Percentiles rank a stretch among this genome's conserved stretches.
These are phyloP conservation scores for Hymenochaete sp. DNA, from an alignment of 1,284 basidiomycete species.

Conservation along the genomic window DNA sequence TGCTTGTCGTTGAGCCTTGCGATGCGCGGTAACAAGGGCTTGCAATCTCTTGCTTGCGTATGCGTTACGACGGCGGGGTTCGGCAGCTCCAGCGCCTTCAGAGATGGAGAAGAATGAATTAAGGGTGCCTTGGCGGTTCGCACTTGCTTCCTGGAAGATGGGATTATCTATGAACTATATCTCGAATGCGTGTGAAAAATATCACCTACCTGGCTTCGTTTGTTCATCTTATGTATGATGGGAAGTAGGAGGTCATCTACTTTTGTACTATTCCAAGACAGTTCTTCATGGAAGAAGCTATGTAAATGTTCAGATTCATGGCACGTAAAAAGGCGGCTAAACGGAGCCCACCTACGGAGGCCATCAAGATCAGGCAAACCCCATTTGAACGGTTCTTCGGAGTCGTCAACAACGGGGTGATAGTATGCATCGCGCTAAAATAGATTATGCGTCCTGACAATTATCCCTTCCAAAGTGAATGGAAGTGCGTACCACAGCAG, in stretches of 20 bases:
- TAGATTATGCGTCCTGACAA: not conserved
- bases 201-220: conserved; percentile 56
- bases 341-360: conserved; percentile 56
- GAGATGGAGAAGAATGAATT: conserved; percentile 53
- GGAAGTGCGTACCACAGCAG: conserved; percentile 59
- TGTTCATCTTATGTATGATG: conserved; percentile 85
- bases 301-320: not conserved
- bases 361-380: conserved; percentile 92
- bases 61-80: conserved; percentile 69
- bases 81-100: conserved; percentile 52
- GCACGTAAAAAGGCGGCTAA: too few relatives aligned
- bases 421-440: conserved; percentile 84
- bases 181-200: too few relatives aligned
- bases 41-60: conserved; percentile 86
- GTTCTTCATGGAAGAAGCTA: conserved; percentile 79
- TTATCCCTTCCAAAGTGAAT: conserved; percentile 2
- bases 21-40: conserved; percentile 79
- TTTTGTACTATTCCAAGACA: conserved; percentile 82
- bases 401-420: conserved; percentile 83
- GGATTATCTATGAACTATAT: not conserved
- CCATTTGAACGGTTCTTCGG: conserved; percentile 95
- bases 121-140: conserved; percentile 70
- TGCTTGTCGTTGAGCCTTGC: conserved; percentile 38
- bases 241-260: conserved; percentile 90
- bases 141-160: conserved; percentile 41